Evolutionary conservation across 108 stramenopile genomes (phyloP).

Genomic region (Conticribra guillardii): DNA sequence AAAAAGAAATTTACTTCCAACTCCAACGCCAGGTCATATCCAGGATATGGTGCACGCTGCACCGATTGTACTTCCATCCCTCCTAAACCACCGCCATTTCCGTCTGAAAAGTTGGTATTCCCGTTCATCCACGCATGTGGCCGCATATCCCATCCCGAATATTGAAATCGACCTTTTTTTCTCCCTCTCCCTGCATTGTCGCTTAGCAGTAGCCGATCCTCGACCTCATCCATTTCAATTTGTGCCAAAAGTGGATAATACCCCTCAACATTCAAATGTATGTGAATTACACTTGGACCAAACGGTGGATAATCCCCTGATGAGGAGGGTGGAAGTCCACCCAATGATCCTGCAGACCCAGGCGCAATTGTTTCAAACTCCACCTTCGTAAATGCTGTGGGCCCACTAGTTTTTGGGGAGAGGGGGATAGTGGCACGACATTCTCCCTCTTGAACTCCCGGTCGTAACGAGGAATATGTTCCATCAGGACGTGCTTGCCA

Average conservation of each 20-base stretch:
- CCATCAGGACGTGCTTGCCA: conserved; percentile 78
- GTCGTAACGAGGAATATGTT: conserved; percentile 54
- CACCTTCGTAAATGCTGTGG: conserved; percentile 11
- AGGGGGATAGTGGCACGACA: conserved; percentile 57
- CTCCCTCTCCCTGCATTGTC: conserved; percentile 12
- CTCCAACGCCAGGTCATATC: conserved; percentile 17
- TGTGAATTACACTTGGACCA: conserved; percentile 55
- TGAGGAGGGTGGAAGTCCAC: conserved; percentile 52
- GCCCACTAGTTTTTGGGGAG: neutral
- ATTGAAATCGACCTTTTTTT: conserved; percentile 25
- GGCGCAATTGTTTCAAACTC: conserved; percentile 61
- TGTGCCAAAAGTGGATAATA: conserved; percentile 50
- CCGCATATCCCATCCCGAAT: conserved; percentile 5
- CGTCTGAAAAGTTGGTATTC: too few species aligned
- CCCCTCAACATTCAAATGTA: conserved; percentile 37
- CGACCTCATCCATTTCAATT: conserved; percentile 37
- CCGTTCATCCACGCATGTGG: conserved; percentile 29
- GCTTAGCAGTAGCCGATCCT: conserved; percentile 14
- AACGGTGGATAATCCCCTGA: conserved; percentile 55
- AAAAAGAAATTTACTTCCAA: conserved; percentile 30
- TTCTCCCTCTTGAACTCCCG: conserved; percentile 46
- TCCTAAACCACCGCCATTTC: conserved; percentile 1
- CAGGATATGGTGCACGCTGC: neutral
- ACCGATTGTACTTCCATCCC: conserved; percentile 40
- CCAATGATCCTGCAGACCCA: conserved; percentile 59